phyloP scores from a whole-genome alignment of 768 basidiomycete genomes.

The Naganishia kalamii region DNA sequence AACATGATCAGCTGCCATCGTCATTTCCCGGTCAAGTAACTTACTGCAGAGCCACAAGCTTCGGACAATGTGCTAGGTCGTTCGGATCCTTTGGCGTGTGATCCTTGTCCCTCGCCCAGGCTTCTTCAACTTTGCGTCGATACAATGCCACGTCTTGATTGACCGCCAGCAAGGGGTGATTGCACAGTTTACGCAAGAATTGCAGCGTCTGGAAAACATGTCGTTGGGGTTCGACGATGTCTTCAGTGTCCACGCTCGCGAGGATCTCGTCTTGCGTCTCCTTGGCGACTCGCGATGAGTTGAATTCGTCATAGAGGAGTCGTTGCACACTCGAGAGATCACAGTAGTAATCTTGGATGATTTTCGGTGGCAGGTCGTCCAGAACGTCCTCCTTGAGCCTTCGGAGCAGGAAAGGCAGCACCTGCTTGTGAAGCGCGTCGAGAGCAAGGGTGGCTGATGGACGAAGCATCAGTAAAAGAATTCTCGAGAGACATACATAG shows the following conservation, averaged over 20 bases:
- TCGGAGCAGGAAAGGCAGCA: constrained; percentile 92
- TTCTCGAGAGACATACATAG: not conserved
- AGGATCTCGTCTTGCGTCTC: constrained; percentile 65
- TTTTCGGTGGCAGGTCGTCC: constrained; percentile 92
- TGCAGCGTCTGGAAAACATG: constrained; percentile 97
- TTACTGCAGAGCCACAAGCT: constrained; percentile 81
- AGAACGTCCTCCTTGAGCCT: constrained; percentile 96
- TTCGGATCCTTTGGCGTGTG: constrained; percentile 34
- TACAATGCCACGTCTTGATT: constrained; percentile 63
- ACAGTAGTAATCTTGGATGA: constrained; percentile 99
- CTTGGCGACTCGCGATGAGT: constrained; percentile 64
- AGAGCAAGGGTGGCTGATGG: constrained; percentile 77
- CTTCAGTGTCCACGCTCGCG: not conserved
- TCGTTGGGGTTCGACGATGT: constrained; percentile 54
- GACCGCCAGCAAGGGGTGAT: constrained; percentile 87
- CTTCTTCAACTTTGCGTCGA: constrained; percentile 53
- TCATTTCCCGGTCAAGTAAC: constrained; percentile 32
- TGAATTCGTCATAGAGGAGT: constrained; percentile 87
- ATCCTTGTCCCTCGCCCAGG: constrained; percentile 26
- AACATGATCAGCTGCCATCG: constrained; percentile 12
- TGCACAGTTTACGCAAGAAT: constrained; percentile 93
- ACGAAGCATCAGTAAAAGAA: constrained; percentile 1
- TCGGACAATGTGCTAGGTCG: constrained; percentile 88
- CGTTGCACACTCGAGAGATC: constrained; percentile 93
- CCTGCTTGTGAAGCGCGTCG: constrained; percentile 96